Evolutionary conservation across 208 protist species (phyloP).

Genomic region (Borovskyia barvae): DNA sequence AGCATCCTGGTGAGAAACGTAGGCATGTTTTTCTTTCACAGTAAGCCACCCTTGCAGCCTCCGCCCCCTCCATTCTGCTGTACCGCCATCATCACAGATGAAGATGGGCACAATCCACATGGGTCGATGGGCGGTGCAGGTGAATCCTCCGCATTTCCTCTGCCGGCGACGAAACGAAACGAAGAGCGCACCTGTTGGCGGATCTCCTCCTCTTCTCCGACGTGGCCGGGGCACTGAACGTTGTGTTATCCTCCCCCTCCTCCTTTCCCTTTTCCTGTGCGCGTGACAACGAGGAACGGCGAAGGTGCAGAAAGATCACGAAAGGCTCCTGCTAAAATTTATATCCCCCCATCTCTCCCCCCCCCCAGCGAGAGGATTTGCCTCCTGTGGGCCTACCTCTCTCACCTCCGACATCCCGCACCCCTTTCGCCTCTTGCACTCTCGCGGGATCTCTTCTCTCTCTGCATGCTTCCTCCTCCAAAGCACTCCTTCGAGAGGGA

Average conservation of each 20-base stretch:
- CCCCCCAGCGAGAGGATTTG: neutral
- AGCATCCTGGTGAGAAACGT: neutral
- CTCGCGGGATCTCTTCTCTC: no score
- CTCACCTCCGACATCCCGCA: no score
- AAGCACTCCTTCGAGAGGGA: neutral
- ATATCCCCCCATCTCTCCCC: neutral
- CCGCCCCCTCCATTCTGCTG: neutral
- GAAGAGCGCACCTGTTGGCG: no score
- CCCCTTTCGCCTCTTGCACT: no score
- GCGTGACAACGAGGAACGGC: neutral
- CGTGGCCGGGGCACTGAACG: no score
- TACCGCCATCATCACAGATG: neutral
- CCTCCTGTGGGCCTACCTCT: neutral
- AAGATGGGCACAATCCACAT: neutral
- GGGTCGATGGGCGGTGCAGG: no score
- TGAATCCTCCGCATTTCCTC: neutral
- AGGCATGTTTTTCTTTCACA: no score
- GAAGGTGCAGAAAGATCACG: neutral
- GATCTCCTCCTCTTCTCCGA: no score
- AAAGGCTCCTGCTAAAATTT: neutral
- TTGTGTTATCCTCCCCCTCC: no score
- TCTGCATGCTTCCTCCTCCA: neutral
- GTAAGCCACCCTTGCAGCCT: no score
- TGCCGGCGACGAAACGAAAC: neutral
- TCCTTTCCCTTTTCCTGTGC: neutral